Conservation (phyloP, 768 basidiomycete genomes). For the Amanita pseudoporphyria region DNA sequence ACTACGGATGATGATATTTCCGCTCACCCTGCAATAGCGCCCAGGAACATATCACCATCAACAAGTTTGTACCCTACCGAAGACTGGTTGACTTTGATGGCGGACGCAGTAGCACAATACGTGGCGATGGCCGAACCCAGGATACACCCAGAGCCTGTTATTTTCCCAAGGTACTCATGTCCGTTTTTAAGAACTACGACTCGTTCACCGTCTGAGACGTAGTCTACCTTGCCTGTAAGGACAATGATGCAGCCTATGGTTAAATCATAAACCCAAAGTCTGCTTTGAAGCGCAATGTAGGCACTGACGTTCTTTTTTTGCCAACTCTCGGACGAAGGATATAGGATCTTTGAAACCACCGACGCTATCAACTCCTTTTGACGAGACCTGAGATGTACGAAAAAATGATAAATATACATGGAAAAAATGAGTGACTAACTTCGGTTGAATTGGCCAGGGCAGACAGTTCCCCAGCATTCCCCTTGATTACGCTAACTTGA, state of each 20-base stretch:
- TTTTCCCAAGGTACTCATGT: constrained; percentile 56
- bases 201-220: constrained; percentile 69
- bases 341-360: constrained; percentile 78
- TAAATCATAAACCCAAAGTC: neutral
- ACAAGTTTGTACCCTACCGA: constrained; percentile 37
- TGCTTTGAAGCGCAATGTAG: neutral
- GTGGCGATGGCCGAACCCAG: constrained; percentile 68
- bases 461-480: constrained; percentile 86
- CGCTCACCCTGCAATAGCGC: constrained; percentile 65
- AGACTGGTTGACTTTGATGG: constrained; percentile 22
- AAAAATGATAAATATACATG: neutral
- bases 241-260: constrained; percentile 66
- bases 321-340: constrained; percentile 56
- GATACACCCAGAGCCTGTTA: constrained; percentile 90
- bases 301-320: constrained; percentile 61
- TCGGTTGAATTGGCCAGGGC: constrained; percentile 68
- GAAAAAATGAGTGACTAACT: constrained; percentile 25
- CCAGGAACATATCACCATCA: constrained; percentile 70
- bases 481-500: constrained; percentile 90
- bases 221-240: constrained; percentile 74
- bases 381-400: constrained; percentile 38
- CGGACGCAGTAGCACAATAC: constrained; percentile 55
- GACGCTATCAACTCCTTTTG: constrained; percentile 81
- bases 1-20: too few relatives aligned
- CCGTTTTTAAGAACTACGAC: constrained; percentile 74